Conservation (phyloP, 148 eudicot genomes). For the Silene uniflora region DNA sequence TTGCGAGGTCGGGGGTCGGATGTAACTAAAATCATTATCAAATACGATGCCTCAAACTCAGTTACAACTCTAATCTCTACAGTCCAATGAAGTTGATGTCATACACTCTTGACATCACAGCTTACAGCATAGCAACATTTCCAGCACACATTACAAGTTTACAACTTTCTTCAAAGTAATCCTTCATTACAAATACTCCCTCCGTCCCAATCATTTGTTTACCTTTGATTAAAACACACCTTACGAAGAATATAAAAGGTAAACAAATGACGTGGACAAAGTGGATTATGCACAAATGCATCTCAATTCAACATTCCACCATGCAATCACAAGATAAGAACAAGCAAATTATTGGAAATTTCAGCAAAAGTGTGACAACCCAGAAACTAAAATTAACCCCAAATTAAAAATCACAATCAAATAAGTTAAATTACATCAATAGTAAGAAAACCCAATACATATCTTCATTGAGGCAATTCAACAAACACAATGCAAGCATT, state of each 20-base stretch:
- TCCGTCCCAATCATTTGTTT: no score
- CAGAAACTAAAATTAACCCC: background rate
- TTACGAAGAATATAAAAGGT: no score
- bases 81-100: background rate
- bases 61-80: background rate
- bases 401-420: slow-evolving; percentile 4
- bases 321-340: background rate
- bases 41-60: background rate
- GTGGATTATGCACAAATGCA: no score
- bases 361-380: slow-evolving; percentile 10
- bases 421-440: background rate
- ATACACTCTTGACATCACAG: background rate
- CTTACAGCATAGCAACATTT: slow-evolving; percentile 2
- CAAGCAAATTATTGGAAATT: background rate
- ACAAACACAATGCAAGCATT: slow-evolving; percentile 16
- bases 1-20: no score
- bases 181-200: no score
- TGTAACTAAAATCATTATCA: background rate
- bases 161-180: no score
- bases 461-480: slow-evolving; percentile 13
- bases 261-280: no score
- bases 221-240: no score
- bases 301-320: slow-evolving; percentile 7
- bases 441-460: background rate
- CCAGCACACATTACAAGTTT: background rate